Evolutionary conservation across 352 stramenopile species (phyloP), one percentile per base, ranked within the genome.

Genomic region (Phytophthora sp.): DNA sequence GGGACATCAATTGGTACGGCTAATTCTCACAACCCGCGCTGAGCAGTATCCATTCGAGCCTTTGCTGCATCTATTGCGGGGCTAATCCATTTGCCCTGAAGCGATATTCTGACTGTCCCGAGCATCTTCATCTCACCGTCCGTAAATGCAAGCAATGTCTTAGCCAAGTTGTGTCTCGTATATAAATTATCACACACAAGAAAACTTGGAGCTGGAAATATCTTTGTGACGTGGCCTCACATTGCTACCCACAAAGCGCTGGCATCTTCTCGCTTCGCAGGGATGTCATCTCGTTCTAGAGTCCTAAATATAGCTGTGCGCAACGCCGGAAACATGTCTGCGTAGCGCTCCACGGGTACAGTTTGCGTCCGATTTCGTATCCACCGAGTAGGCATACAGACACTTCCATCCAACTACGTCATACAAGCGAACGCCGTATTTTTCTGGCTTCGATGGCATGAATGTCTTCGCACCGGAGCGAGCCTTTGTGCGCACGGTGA

Each of bases 181-280:
- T 63, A 63, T 8, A 63, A 63, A 30, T 50, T 55, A 41, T 50
- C 55, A 41, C 55, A 55, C 6, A 55, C 55, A n/a, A 63, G 38
- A 1, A 41, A 23, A 31, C 2, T 55, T 29, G 55, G 31, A 20
- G 41, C 29, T 6, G 21, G 6, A 23, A 46, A 47, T 11, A 12
- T 27, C 2, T 49, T 46, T n/a, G 44, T 56, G 1, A 41, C 2
- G 8, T 63, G 42, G 2, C 55, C 44, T 18, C 29, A 49, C 55
- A 63, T 49, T 8, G 55, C 23, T 2, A 63, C 31, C 44, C 44
- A 44, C 13, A 56, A 30, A 0, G 56, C 30, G 13, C 44, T 56
- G 4, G 44, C 33, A 49, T 47, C 41, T 36, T 44, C 24, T 4
- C 44, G 44, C 23, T 63, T 35, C 3, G 55, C 20, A 2, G 20